A percentile compares a stretch with the other conserved stretches of the same genome.
Conservation (phyloP, 2,329 filamentous ascomycete species). For the Fusarium anthophilum region DNA sequence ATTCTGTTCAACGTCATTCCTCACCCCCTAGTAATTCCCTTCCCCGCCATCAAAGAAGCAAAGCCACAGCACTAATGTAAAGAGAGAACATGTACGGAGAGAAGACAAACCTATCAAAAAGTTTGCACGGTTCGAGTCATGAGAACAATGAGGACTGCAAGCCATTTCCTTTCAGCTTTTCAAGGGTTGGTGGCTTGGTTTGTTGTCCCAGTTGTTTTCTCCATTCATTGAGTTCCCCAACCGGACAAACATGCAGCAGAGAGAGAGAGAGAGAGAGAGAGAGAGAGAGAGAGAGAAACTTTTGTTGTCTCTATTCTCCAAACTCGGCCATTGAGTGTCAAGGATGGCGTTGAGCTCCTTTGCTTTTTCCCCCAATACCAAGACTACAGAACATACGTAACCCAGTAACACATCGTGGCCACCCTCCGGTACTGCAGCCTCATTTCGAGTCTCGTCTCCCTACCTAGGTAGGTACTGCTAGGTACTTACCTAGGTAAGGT, state of each 20-base stretch:
- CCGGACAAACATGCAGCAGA: neutral
- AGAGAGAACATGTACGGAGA: neutral
- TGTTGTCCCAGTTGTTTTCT: slow-evolving; percentile 15
- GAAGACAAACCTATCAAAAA: neutral
- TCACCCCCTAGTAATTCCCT: neutral
- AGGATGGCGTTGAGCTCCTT: slow-evolving; percentile 15
- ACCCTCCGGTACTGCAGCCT: slow-evolving; percentile 14
- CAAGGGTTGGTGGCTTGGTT: neutral
- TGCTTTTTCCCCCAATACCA: slow-evolving; percentile 29
- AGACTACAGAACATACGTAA: neutral
- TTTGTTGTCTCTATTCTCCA: slow-evolving; percentile 3
- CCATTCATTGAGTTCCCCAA: neutral
- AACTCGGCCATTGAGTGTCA: neutral
- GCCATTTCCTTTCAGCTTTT: neutral
- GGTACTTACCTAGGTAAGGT: neutral
- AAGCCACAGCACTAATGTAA: neutral
- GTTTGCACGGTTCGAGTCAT: slow-evolving; percentile 15
- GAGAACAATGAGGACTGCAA: neutral
- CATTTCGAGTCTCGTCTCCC: slow-evolving; percentile 2
- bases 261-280: neutral
- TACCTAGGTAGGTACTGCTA: neutral
- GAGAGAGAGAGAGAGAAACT: neutral
- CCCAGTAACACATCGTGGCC: slow-evolving; percentile 16
- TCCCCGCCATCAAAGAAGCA: slow-evolving; percentile 1
- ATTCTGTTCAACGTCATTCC: slow-evolving; percentile 30